phyloP scores from a whole-genome alignment of 1,284 basidiomycete genomes.

The Fomes fomentarius region DNA sequence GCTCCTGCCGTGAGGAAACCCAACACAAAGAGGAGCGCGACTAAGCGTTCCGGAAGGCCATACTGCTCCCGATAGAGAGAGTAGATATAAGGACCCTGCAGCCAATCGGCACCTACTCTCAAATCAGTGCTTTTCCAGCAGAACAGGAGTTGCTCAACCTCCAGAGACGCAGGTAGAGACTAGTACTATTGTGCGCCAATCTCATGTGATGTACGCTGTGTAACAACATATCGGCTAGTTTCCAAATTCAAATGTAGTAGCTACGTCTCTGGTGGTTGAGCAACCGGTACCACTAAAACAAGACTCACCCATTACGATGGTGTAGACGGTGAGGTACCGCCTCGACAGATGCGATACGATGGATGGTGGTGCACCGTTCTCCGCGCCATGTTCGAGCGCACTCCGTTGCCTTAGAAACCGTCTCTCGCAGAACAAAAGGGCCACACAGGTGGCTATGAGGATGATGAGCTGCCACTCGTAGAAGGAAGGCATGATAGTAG shows the following conservation, averaged over 20 bases:
- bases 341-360: conserved; percentile 46
- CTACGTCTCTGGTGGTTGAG: no score
- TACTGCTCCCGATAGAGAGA: conserved; percentile 75
- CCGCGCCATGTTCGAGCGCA: conserved; percentile 26
- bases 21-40: conserved; percentile 72
- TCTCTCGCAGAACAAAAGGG: conserved; percentile 51
- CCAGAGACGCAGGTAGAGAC: no score
- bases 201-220: no score
- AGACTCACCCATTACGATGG: conserved; percentile 68
- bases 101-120: conserved; percentile 68
- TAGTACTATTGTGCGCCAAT: no score
- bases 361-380: conserved; percentile 18
- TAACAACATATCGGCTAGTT: no score
- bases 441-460: conserved; percentile 47
- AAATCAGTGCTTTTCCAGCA: neutral
- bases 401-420: conserved; percentile 37
- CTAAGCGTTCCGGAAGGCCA: conserved; percentile 59
- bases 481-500: conserved; percentile 36
- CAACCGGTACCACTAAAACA: neutral
- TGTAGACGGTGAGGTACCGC: conserved; percentile 70
- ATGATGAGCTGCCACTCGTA: conserved; percentile 55
- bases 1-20: conserved; percentile 73
- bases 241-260: no score
- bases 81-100: conserved; percentile 79
- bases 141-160: no score